A percentile compares a stretch with the other conserved stretches of the same genome.
phyloP scores from a whole-genome alignment of 441 rosid species.

The Cnidoscolus chayamansa region DNA sequence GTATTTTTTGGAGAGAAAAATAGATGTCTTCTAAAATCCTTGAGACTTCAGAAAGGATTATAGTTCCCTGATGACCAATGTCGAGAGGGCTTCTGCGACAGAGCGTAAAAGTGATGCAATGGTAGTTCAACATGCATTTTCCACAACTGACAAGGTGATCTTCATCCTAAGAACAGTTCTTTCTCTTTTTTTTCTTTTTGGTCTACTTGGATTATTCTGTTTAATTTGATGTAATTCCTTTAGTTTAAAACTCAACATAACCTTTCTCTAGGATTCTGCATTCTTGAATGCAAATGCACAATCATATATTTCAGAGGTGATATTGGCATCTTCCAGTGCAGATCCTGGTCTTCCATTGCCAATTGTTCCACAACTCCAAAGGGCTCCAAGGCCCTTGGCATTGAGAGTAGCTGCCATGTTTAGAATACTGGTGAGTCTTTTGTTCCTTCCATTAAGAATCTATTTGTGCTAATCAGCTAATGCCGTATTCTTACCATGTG shows the following conservation, averaged over 20 bases:
- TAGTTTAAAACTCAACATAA: not conserved
- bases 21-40: conserved; percentile 21
- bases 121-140: conserved; percentile 89
- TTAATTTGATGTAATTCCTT: conserved; percentile 9
- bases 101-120: conserved; percentile 81
- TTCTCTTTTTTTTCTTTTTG: not conserved
- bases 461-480: not conserved
- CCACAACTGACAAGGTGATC: conserved; percentile 57
- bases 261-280: conserved; percentile 51
- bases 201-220: not conserved
- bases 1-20: conserved; percentile 11
- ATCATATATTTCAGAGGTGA: conserved; percentile 61
- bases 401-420: conserved; percentile 87
- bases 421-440: conserved; percentile 68
- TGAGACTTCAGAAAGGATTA: conserved; percentile 63
- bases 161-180: conserved; percentile 14
- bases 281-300: conserved; percentile 53
- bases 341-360: conserved; percentile 49
- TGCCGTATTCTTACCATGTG: conserved; percentile 6
- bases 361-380: conserved; percentile 67
- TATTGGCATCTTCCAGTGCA: conserved; percentile 54
- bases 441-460: not conserved
- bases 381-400: conserved; percentile 63
- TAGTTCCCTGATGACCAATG: conserved; percentile 34
- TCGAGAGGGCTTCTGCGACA: conserved; percentile 47